A percentile compares a stretch with the other conserved stretches of the same genome.
Conservation (phyloP, 305 asterid genomes). For the Fraxinus platypoda region DNA sequence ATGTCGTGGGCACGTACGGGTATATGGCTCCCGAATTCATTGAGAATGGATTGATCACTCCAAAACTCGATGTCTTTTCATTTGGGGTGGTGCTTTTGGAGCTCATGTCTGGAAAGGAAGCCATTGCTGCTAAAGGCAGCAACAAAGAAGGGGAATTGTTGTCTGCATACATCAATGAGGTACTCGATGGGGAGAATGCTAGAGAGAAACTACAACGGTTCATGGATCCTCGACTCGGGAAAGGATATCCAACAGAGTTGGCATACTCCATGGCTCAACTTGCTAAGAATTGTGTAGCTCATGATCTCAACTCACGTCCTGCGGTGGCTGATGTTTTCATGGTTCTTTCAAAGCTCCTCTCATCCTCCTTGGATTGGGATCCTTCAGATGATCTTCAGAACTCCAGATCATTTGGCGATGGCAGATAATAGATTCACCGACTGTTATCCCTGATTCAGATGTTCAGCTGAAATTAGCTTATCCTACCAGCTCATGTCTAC, state of each 20-base stretch:
- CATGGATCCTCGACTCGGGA: slow-evolving; percentile 44
- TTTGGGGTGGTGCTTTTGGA: slow-evolving; percentile 61
- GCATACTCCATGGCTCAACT: slow-evolving; percentile 51
- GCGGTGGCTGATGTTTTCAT: slow-evolving; percentile 32
- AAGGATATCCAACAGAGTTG: slow-evolving; percentile 43
- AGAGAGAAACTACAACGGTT: slow-evolving; percentile 42
- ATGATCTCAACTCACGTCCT: slow-evolving; percentile 39
- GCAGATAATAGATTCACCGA: not conserved
- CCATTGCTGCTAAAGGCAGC: slow-evolving; percentile 3
- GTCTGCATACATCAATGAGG: slow-evolving; percentile 28
- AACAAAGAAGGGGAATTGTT: slow-evolving; percentile 26
- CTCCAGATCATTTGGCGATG: slow-evolving; percentile 27
- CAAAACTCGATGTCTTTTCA: slow-evolving; percentile 60
- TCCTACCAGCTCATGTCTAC: not conserved
- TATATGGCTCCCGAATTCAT: slow-evolving; percentile 70
- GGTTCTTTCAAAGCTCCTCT: slow-evolving; percentile 41
- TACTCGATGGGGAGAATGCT: slow-evolving; percentile 39
- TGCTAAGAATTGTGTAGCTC: slow-evolving; percentile 47
- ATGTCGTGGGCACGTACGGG: slow-evolving; percentile 55
- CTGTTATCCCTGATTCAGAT: not conserved
- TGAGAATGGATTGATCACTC: slow-evolving; percentile 57
- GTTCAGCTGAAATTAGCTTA: not conserved
- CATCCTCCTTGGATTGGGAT: slow-evolving; percentile 57
- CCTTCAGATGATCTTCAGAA: slow-evolving; percentile 38
- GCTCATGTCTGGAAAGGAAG: slow-evolving; percentile 57